Base-by-base conservation (phyloP, 2,329 filamentous ascomycete genomes). In the Colletotrichum chlorophyti region DNA sequence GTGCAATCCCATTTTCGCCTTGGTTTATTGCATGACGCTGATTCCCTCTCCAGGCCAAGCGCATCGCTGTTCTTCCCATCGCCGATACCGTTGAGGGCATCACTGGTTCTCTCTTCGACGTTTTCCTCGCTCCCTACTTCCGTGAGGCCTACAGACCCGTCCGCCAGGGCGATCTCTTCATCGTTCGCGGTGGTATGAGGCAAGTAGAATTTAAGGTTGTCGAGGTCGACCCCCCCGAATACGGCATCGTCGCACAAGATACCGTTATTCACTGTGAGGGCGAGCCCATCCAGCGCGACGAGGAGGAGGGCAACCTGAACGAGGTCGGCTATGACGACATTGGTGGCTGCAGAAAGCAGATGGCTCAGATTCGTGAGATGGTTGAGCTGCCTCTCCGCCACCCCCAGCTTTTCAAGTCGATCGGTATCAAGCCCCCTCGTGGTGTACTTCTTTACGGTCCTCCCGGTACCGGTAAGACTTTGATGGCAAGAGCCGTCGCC, bases 131-230 rank as follows among this genome's bases (percentile, higher is more conserved):
- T 60, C 95, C 95, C 70, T 99, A 99, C 83, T 99, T 99, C 89
- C 92, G 94, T 70, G 95, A 99, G 84, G 94, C 95, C 64, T 99
- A 99, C 83, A 87, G 95, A 74, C 95, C 95, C 53, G 93, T 99
- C 62, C 90, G 93, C 74, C 95, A 98, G 83, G 95, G 95, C 69
- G 95, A 99, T 72, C 86, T 97, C 57, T 99, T 99, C 84, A 97
- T 93, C 74, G 92, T 95, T 62, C 90, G 95, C 70, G 95, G 94
- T 79, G 94, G 93, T 73, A 99, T 99, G 95, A 89, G 95, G 76
- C 94, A 97, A 78, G 95, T 99, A 31, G 95, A 99, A 74, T 99
- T 99, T 83, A 99, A 99, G 84, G 94, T 99, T 37, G 94, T 99
- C 43, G 95, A 99, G 80, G 93, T 99, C 45, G 95, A 99, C 70